Evolutionary conservation across 371 early-diverging fungal genomes (phyloP), one percentile per base, ranked within the genome.

Genomic region (Chytridiales sp.): DNA sequence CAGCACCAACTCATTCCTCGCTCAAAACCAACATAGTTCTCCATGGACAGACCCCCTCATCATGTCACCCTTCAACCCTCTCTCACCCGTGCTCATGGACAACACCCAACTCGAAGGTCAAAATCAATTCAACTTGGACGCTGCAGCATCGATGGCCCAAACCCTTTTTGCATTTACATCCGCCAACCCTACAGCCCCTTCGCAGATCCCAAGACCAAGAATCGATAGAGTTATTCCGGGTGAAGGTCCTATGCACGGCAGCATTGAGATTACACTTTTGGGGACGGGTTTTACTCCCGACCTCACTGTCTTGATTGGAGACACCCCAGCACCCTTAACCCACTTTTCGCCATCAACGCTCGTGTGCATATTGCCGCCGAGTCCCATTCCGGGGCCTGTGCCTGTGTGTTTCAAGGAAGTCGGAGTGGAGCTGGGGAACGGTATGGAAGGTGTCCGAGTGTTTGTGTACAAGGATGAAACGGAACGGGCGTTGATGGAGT

Each of bases 171-270:
- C n/a, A n/a, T n/a, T n/a, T n/a, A n/a, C n/a, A n/a, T n/a, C n/a
- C n/a, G n/a, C n/a, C n/a, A n/a, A n/a, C n/a, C n/a, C n/a, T n/a
- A n/a, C n/a, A n/a, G n/a, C n/a, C 49, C 30, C 49, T 38, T n/a
- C 9, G 11, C 39, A 38, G n/a, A 11, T 38, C 22, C 46, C 62
- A 15, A 31, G 44, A 4, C 46, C 62, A 17, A 26, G 44, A 22
- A 62, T 62, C 15, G 44, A 55, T 47, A 44, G 62, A 21, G 38
- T 62, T 47, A 62, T 62, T 47, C 62, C 62, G 1, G 68, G 79
- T 4, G 85, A 87, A 58, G 93, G 93, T 0, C 89, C 93, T 0
- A 78, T 88, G 5, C 84, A 80, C 56, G 93, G 93, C 32, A 92
- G 92, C 2, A 66, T 82, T 2, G 88, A 87, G 47, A 80, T 91